Conservation (phyloP, 768 basidiomycete genomes). For the Macrolepiota dolichaula region DNA sequence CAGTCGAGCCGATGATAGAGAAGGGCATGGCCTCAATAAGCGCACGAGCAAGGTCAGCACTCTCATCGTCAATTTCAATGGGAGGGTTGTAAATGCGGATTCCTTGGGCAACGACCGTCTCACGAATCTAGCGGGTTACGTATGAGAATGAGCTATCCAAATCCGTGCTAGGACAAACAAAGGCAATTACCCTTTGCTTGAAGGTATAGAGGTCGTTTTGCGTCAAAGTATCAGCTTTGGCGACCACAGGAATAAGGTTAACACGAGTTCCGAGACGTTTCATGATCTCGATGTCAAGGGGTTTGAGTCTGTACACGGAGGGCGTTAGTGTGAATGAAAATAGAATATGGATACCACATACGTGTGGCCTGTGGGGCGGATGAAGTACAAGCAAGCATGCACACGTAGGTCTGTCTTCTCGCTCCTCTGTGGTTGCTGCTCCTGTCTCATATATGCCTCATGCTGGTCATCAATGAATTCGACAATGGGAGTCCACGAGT, state of each 20-base stretch:
- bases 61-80: constrained; percentile 82
- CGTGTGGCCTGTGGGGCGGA: constrained; percentile 95
- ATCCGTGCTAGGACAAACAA: constrained; percentile 8
- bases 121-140: constrained; percentile 60
- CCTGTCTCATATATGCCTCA: constrained; percentile 95
- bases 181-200: constrained; percentile 81
- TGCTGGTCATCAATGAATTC: constrained; percentile 98
- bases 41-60: constrained; percentile 83
- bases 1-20: constrained; percentile 96
- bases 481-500: constrained; percentile 97
- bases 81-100: constrained; percentile 96
- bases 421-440: constrained; percentile 94
- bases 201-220: constrained; percentile 88
- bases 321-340: constrained; percentile 3
- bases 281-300: constrained; percentile 99
- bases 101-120: constrained; percentile 85
- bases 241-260: constrained; percentile 95
- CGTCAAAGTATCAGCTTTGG: constrained; percentile 97
- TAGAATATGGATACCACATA: constrained; percentile 38
- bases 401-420: constrained; percentile 96
- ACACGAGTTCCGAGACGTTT: constrained; percentile 97
- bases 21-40: constrained; percentile 94
- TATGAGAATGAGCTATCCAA: constrained; percentile 14
- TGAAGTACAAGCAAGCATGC: constrained; percentile 96
- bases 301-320: constrained; percentile 66